Evolutionary conservation across 441 rosid species (phyloP).

Genomic region (Codiaeum variegatum): DNA sequence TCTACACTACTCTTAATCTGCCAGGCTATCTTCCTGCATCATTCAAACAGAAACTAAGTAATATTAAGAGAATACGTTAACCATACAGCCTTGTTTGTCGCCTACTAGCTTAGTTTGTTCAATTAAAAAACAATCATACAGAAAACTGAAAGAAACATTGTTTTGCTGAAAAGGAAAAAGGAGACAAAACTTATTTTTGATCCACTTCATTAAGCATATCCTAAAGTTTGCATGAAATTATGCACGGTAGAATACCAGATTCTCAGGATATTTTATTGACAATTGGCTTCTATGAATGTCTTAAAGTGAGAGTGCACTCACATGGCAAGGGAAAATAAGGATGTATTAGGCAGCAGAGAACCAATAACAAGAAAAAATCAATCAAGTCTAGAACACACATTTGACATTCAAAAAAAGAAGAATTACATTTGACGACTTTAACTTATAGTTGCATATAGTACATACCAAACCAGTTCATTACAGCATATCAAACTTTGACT

Average conservation of each 20-base stretch:
- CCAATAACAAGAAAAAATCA: not conserved
- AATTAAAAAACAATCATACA: not conserved
- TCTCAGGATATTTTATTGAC: not conserved
- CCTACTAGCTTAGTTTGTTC: not conserved
- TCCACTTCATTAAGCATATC: not conserved
- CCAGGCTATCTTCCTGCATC: constrained; percentile 52
- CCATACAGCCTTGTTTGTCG: not conserved
- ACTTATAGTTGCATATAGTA: not conserved
- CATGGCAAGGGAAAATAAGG: not conserved
- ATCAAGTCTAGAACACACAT: not conserved
- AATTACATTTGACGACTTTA: not conserved
- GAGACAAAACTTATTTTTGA: not conserved
- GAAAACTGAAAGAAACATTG: not conserved
- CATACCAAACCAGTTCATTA: not conserved
- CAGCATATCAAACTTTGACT: not conserved
- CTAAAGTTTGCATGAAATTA: not conserved
- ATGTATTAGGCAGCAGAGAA: not conserved
- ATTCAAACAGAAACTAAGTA: constrained; percentile 20
- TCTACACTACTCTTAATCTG: constrained; percentile 44
- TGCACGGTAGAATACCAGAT: not conserved
- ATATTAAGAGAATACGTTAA: not conserved
- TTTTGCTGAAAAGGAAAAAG: not conserved
- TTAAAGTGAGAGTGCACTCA: not conserved
- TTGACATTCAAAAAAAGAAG: no score
- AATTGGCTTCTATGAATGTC: not conserved